Evolutionary conservation across 495 filamentous ascomycete species (phyloP).

Genomic region (Cercophora samala): DNA sequence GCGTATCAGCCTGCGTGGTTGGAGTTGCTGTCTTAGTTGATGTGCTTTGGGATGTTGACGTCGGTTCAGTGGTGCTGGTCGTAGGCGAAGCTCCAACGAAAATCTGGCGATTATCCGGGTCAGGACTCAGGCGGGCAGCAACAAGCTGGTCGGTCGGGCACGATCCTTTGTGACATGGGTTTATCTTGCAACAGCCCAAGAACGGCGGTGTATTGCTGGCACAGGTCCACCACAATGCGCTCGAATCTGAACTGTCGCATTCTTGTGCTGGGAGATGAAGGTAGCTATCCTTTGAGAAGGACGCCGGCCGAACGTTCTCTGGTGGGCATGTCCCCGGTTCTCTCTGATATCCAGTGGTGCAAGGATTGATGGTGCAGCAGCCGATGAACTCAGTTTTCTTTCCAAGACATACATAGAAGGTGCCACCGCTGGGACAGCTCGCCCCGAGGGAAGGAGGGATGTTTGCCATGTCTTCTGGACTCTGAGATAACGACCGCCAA

Average conservation of each 20-base stretch:
- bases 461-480: neutral
- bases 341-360: slow-evolving; percentile 15
- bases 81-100: slow-evolving; percentile 3
- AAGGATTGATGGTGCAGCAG: slow-evolving; percentile 36
- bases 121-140: slow-evolving; percentile 24
- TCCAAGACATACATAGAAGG: slow-evolving; percentile 32
- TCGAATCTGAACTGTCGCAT: slow-evolving; percentile 12
- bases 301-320: slow-evolving; percentile 20
- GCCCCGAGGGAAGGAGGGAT: slow-evolving; percentile 22
- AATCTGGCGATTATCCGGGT: slow-evolving; percentile 4
- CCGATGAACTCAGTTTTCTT: slow-evolving; percentile 31
- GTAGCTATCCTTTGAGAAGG: slow-evolving; percentile 26
- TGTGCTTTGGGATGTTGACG: neutral
- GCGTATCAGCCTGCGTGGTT: neutral
- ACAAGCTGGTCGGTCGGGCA: slow-evolving; percentile 26
- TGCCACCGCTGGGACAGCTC: slow-evolving; percentile 30
- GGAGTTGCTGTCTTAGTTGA: neutral
- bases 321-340: slow-evolving; percentile 27
- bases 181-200: slow-evolving; percentile 34
- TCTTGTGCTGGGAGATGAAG: slow-evolving; percentile 24
- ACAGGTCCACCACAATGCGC: slow-evolving; percentile 35
- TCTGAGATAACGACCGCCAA: neutral
- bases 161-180: slow-evolving; percentile 28
- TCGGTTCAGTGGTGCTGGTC: neutral
- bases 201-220: slow-evolving; percentile 26